Evolutionary conservation across 164 flowering plant species (phyloP).

Genomic region (Sedum album): DNA sequence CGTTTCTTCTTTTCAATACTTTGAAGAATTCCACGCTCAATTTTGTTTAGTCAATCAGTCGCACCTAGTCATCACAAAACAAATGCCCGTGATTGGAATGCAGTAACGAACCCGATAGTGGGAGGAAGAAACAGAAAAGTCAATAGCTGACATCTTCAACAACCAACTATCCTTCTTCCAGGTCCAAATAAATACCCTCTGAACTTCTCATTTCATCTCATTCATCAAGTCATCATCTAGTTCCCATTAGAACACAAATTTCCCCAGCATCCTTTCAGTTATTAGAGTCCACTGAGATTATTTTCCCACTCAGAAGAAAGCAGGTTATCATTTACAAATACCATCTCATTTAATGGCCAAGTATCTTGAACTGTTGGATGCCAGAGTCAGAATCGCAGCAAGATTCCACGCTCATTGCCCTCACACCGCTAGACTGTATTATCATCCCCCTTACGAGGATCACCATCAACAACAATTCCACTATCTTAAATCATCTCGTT

Average conservation of each 20-base stretch:
- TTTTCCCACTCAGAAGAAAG: background rate
- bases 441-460: conserved; percentile 6
- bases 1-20: background rate
- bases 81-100: background rate
- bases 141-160: background rate
- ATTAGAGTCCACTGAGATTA: background rate
- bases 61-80: background rate
- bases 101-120: background rate
- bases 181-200: conserved; percentile 3
- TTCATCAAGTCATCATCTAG: background rate
- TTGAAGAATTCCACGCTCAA: conserved; percentile 2
- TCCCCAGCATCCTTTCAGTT: background rate
- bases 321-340: background rate
- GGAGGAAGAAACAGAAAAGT: background rate
- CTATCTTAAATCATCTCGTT: background rate
- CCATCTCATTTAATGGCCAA: conserved; percentile 1
- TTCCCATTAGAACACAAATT: background rate
- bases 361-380: conserved; percentile 9
- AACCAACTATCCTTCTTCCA: background rate
- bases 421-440: conserved; percentile 6
- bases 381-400: conserved; percentile 8
- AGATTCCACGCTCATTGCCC: conserved; percentile 10
- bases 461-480: conserved; percentile 6
- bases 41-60: background rate
- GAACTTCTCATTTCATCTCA: background rate